Base-by-base conservation (phyloP, 352 stramenopile species). In the Globisporangium paddicum region DNA sequence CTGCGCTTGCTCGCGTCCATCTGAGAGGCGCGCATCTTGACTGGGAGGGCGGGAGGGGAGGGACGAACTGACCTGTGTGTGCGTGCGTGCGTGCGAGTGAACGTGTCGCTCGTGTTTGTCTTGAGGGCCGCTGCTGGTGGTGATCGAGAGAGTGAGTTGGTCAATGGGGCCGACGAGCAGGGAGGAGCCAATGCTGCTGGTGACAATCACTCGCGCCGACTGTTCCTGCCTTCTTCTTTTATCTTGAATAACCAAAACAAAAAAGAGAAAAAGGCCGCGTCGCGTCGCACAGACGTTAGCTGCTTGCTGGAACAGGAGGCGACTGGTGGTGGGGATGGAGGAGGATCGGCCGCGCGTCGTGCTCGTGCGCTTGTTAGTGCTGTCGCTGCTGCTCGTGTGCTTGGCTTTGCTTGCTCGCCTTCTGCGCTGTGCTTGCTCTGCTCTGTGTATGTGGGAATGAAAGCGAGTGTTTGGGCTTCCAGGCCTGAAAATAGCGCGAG, bases 161-260 rank as follows among this genome's bases (percentile, higher is more conserved):
- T 25, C 49, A 56, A 42, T 55, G 34, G 35, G n/a, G 48, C 9
- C 42, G 32, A 1, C 32, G 48, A 10, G 21, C 19, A 32, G 19
- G 32, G 16, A 16, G n/a, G 44, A 40, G 11, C 18, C 30, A 44
- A n/a, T n/a, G n/a, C n/a, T n/a, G n/a, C n/a, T n/a, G 16, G 48
- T 10, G 30, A 56, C 49, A 56, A 56, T 46, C 49, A 56, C 49
- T 56, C 49, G 14, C 34, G 32, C 32, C 49, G 49, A 41, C 32
- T 56, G 49, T 56, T 56, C 49, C 18, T 30, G 28, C 23, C 49
- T 42, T 41, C 49, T 56, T 56, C 49, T 45, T 56, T 34, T n/a
- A n/a, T 41, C 49, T 46, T 56, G 49, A 56, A 56, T 13, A 44
- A 41, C 26, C 46, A 21, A 35, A 19, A 53, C 18, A 23, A 41